Evolutionary conservation across 1,284 basidiomycete genomes (phyloP), one percentile per base, ranked within the genome.

Genomic region (Anthracocystis walkeri): DNA sequence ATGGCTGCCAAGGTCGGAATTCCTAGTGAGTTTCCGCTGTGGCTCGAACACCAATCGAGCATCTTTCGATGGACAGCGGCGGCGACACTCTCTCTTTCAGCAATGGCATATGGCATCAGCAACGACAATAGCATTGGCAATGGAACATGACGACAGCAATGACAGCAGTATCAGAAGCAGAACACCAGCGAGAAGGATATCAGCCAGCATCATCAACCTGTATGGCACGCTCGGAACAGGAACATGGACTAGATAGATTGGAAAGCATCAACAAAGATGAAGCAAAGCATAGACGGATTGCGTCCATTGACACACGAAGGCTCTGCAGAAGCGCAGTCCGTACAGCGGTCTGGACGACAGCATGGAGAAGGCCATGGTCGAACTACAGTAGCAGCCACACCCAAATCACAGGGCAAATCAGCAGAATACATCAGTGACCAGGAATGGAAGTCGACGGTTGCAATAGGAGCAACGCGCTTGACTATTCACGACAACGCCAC

Each of bases 1-100:
- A 79, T 81, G 77, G 79, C 78, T 70, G 60, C 63, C 65, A 75
- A 76, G 74, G 78, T 78, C 59, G 81, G 79, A 69, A 71, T 81
- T 75, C 81, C 81, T 49, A 82, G 80, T 82, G 73, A 69, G 80
- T 82, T 58, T 65, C 56, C 64, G 49, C 58, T 57, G 46, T 56
- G 53, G 50, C 62, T 58, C 48, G 46, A 38, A 18, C 38, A 52
- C 11, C 42, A 35, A 38, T 31, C 49, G 42, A 57, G 49, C 55
- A 45, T 21, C 41, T 29, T n/a, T 8, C 48, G 29, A 21, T 38
- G 35, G 20, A 51, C 48, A 51, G 52, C 56, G 50, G 57, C 44
- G 45, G 56, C 53, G 56, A 52, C 44, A 38, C 58, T 57, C 60
- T 68, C 52, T 68, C 52, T 53, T 42, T 41, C 33, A 48, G 54